A percentile compares a stretch with the other conserved stretches of the same genome.
These are phyloP conservation scores for Sarocladiaceae sp. DNA, from an alignment of 2,329 filamentous ascomycete genomes.

Conservation along the genomic window DNA sequence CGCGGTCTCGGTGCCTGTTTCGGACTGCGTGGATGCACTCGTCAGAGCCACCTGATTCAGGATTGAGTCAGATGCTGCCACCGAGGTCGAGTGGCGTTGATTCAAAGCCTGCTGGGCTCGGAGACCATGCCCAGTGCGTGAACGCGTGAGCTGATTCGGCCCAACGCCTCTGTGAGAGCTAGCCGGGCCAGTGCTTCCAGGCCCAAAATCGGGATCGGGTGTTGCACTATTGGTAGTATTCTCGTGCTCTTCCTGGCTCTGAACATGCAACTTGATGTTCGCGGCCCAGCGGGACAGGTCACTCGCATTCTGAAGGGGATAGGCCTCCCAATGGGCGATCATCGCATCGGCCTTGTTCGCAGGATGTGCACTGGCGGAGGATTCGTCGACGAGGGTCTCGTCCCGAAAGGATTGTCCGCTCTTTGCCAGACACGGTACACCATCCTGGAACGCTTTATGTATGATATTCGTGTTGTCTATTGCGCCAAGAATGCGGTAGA, in stretches of 20 bases:
- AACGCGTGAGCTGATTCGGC: too few relatives aligned
- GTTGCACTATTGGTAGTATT: too few relatives aligned
- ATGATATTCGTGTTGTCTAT: background rate
- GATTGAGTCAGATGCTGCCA: too few relatives aligned
- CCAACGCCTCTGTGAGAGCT: too few relatives aligned
- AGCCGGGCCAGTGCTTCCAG: too few relatives aligned
- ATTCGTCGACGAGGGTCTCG: background rate
- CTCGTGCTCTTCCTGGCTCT: too few relatives aligned
- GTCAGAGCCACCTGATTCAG: too few relatives aligned
- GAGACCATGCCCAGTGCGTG: too few relatives aligned
- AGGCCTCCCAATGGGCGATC: constrained; percentile 10
- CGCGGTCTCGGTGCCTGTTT: background rate
- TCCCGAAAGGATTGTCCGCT: background rate
- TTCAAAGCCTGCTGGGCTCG: too few relatives aligned
- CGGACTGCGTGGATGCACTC: too few relatives aligned
- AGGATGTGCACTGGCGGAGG: background rate
- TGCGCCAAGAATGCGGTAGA: constrained; percentile 15
- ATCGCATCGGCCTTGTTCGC: constrained; percentile 10
- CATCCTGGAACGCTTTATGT: background rate
- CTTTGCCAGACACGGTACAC: background rate
- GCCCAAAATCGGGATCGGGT: too few relatives aligned
- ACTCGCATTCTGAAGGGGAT: background rate
- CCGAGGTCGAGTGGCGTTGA: too few relatives aligned
- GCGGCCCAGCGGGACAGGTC: constrained; percentile 7
- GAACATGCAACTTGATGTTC: background rate